Evolutionary conservation across 129 eudicot genomes (phyloP).

Genomic region (Centella asiatica): DNA sequence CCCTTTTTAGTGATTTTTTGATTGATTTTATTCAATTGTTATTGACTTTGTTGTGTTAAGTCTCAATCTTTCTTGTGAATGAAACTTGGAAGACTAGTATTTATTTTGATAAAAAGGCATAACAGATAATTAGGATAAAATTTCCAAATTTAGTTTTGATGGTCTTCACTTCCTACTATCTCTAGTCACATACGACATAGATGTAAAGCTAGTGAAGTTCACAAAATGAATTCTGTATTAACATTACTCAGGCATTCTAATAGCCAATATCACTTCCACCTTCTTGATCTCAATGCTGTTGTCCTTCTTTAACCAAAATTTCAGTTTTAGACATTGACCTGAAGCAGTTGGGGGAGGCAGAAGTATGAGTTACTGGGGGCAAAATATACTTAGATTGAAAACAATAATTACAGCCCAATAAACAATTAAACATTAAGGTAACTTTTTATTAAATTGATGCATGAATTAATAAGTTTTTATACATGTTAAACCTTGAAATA

Average conservation of each 20-base stretch:
- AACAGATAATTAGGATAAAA: neutral
- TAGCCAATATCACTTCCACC: neutral
- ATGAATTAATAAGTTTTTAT: too few relatives aligned
- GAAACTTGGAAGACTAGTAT: neutral
- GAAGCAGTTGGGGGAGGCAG: neutral
- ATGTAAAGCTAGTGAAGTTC: neutral
- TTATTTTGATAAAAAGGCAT: neutral
- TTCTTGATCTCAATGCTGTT: neutral
- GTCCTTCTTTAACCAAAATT: neutral
- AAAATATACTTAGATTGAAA: too few relatives aligned
- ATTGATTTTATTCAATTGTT: neutral
- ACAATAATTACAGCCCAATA: too few relatives aligned
- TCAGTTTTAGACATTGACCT: neutral
- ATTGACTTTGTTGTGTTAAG: neutral
- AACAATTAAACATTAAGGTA: too few relatives aligned
- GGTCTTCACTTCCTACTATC: neutral
- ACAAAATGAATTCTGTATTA: neutral
- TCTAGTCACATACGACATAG: neutral
- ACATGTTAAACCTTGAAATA: too few relatives aligned
- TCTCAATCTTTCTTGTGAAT: neutral
- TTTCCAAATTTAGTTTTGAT: too few relatives aligned
- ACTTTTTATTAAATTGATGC: too few relatives aligned
- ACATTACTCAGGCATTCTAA: neutral
- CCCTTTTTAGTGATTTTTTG: too few relatives aligned
- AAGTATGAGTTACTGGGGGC: neutral